Percentiles rank a stretch among this genome's conserved stretches.
These are phyloP conservation scores for Simplicillium aogashimaense DNA, from an alignment of 2,329 filamentous ascomycete genomes.

Conservation along the genomic window DNA sequence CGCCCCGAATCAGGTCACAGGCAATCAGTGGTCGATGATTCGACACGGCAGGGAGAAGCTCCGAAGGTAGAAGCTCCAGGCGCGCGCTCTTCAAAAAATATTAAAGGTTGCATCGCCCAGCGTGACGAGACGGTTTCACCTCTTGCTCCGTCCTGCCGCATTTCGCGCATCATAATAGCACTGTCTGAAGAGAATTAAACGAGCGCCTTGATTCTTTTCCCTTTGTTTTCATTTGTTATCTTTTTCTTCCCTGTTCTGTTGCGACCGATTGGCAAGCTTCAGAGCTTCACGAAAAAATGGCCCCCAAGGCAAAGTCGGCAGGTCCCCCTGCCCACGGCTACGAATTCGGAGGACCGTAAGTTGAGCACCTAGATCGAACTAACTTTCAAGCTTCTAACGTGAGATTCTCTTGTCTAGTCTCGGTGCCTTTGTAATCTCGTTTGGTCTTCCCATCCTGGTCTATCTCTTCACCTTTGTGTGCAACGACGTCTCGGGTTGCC, in stretches of 20 bases:
- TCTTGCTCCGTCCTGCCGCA: not conserved
- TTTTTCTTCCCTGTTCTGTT: not conserved
- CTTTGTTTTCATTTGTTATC: not conserved
- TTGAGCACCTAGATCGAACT: slow-evolving; percentile 4
- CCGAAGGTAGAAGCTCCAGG: not conserved
- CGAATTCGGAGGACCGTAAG: slow-evolving; percentile 43
- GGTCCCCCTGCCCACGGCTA: slow-evolving; percentile 29
- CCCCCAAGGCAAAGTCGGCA: slow-evolving; percentile 17
- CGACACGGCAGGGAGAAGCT: not conserved
- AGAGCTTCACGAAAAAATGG: slow-evolving; percentile 14
- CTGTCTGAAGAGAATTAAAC: too few species aligned
- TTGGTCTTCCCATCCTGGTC: slow-evolving; percentile 68
- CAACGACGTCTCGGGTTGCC: slow-evolving; percentile 89
- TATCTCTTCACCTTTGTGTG: slow-evolving; percentile 77
- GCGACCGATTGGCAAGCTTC: too few species aligned
- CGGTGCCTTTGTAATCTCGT: slow-evolving; percentile 68
- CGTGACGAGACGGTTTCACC: too few species aligned
- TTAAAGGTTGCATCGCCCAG: not conserved
- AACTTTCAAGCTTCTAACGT: not conserved
- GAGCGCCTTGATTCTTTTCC: too few species aligned
- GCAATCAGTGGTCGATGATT: not conserved
- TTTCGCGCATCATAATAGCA: not conserved
- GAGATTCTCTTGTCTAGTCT: slow-evolving; percentile 37
- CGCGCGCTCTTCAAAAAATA: too few species aligned
- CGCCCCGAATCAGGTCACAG: too few species aligned